These are phyloP conservation scores for Zelopaecilomyces penicillatus DNA, from an alignment of 2,329 filamentous ascomycete species.

Conservation along the genomic window DNA sequence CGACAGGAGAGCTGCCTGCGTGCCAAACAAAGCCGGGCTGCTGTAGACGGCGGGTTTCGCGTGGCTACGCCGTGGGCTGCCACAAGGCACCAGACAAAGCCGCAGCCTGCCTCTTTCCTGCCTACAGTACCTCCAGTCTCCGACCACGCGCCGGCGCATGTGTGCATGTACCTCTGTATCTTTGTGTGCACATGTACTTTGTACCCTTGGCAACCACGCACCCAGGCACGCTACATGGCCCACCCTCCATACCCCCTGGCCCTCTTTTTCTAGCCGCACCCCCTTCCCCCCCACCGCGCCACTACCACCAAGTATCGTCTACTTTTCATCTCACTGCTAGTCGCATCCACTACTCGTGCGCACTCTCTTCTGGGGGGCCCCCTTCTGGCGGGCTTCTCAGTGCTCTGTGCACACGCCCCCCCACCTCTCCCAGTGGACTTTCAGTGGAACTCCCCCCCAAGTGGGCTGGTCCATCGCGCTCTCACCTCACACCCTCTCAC, in stretches of 20 bases:
- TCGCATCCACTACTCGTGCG: background rate
- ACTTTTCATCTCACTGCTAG: background rate
- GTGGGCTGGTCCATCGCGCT: conserved; percentile 12
- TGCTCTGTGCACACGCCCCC: conserved; percentile 6
- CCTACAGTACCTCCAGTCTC: too few species aligned
- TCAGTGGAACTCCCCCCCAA: conserved; percentile 8
- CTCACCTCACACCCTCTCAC: conserved; percentile 13
- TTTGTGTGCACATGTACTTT: background rate
- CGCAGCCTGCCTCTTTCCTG: too few species aligned
- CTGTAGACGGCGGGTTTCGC: too few species aligned
- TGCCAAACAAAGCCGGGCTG: too few species aligned
- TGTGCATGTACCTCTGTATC: background rate
- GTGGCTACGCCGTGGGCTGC: too few species aligned
- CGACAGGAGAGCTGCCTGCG: background rate
- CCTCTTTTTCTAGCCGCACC: background rate
- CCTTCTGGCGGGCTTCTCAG: conserved; percentile 6
- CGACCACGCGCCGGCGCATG: background rate
- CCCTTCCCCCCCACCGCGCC: conserved; percentile 1
- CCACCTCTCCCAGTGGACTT: background rate
- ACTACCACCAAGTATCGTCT: conserved; percentile 3
- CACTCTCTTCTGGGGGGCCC: background rate
- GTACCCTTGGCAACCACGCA: background rate
- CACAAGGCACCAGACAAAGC: too few species aligned
- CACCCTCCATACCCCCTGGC: background rate
- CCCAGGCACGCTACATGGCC: background rate